phyloP scores from a whole-genome alignment of 2,329 filamentous ascomycete species.

The Pseudogymnoascus sp. region DNA sequence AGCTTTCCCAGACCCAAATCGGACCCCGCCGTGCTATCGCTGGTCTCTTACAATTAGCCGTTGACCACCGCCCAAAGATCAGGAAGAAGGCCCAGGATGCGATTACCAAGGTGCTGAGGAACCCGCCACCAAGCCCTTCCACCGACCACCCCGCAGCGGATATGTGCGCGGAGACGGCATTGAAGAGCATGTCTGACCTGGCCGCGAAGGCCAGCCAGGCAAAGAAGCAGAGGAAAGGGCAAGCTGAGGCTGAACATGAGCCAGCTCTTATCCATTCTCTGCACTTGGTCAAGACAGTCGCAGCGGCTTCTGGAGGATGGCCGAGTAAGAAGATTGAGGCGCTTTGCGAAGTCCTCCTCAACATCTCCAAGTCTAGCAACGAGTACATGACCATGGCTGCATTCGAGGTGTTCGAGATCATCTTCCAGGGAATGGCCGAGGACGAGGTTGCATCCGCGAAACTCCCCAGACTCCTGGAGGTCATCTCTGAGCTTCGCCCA shows the following conservation, averaged over 20 bases:
- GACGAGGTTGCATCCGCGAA: constrained; percentile 84
- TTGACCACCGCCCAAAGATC: constrained; percentile 87
- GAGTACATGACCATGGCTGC: constrained; percentile 95
- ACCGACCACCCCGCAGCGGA: constrained; percentile 91
- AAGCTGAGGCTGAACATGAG: constrained; percentile 56
- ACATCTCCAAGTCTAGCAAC: constrained; percentile 82
- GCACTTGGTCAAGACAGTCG: constrained; percentile 85
- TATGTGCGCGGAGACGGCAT: constrained; percentile 87
- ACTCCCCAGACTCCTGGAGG: constrained; percentile 78
- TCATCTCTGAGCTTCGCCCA: constrained; percentile 85
- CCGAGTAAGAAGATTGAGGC: constrained; percentile 92
- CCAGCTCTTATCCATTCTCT: constrained; percentile 84
- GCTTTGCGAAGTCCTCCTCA: constrained; percentile 79
- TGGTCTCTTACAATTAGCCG: constrained; percentile 72
- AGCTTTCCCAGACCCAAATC: constrained; percentile 72
- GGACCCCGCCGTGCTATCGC: constrained; percentile 82
- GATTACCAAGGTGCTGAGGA: constrained; percentile 71
- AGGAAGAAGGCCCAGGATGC: constrained; percentile 90
- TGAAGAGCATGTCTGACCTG: constrained; percentile 71
- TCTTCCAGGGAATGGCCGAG: constrained; percentile 83
- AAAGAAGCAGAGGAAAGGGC: constrained; percentile 60
- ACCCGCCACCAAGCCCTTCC: constrained; percentile 81
- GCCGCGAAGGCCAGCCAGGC: constrained; percentile 53
- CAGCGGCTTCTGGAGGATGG: constrained; percentile 83
- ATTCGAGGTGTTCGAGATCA: constrained; percentile 96